Evolutionary conservation across 208 protist genomes (phyloP), one percentile per base, ranked within the genome.

Genomic region (Acanthamoeba lenticulata): DNA sequence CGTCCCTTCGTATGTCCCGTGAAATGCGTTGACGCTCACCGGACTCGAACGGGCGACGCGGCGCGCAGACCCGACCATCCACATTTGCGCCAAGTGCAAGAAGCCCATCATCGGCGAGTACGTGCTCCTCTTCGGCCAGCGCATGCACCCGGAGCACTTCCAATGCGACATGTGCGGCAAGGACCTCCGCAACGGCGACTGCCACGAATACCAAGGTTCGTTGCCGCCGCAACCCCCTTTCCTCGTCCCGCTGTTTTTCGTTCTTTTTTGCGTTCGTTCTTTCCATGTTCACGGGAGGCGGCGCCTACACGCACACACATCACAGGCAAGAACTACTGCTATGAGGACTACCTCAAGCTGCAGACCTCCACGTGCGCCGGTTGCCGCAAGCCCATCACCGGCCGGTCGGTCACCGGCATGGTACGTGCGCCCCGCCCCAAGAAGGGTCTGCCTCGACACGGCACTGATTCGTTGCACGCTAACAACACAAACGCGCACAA

Each of bases 71-170:
- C 42, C 92, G 9, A 94, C 89, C n/a, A 40, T 74, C 15, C 42
- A 96, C 36, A 93, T 96, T 29, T 96, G 95, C 89, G 92, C 62
- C 45, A 92, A 93, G 49, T 96, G 95, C 47, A 96, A 96, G 79
- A 38, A 92, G 52, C 95, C 94, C 29, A 96, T 96, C 19, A 90
- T 65, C 7, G 95, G 95, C 21, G 95, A 95, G 36, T 96, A 95
- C n/a, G 86, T 96, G 21, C 17, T 94, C 13, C 29, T 96, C 1
- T 57, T 94, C 47, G 95, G 95, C 36, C 95, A 96, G 90, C 67
- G 60, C 52, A 72, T 96, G 13, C 95, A 96, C 49, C 69, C 94
- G 2, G 95, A 96, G 52, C 15, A 27, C 11, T 60, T 60, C 52
- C 21, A 11, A 21, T 60, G 52, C 21, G 15, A 60, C 47, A 74